Conservation (phyloP, 768 basidiomycete genomes). For the Pleurotus platypus region DNA sequence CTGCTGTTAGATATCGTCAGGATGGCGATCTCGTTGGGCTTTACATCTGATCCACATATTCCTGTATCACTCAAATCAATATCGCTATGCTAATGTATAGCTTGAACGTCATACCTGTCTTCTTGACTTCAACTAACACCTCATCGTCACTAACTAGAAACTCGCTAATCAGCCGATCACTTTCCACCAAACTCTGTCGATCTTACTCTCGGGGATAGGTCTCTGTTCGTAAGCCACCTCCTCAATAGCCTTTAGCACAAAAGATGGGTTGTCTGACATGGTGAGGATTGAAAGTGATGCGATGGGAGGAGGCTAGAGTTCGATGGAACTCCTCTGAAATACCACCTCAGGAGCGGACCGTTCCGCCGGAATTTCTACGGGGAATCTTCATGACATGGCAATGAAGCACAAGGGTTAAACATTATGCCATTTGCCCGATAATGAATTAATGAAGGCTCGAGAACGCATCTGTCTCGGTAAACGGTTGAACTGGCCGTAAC, state of each 20-base stretch:
- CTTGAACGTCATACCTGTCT: constrained; percentile 60
- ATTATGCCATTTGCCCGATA: too few relatives aligned
- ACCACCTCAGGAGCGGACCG: background rate
- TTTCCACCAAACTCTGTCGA: background rate
- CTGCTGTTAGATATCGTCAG: constrained; percentile 10
- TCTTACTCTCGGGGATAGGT: constrained; percentile 68
- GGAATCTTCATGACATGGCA: background rate
- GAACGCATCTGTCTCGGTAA: too few relatives aligned
- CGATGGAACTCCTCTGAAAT: background rate
- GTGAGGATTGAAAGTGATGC: background rate
- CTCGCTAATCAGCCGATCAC: constrained; percentile 4
- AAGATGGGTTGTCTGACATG: constrained; percentile 77
- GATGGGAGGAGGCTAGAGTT: background rate
- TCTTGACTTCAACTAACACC: constrained; percentile 87
- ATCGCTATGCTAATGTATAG: background rate
- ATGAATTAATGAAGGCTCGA: too few relatives aligned
- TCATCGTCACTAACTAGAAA: constrained; percentile 62
- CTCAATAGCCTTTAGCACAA: constrained; percentile 69
- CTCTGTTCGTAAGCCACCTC: constrained; percentile 70
- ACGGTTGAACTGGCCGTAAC: too few relatives aligned
- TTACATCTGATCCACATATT: constrained; percentile 88
- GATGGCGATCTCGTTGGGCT: constrained; percentile 12
- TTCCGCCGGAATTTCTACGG: constrained; percentile 1
- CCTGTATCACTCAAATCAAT: constrained; percentile 37
- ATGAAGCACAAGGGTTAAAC: background rate